A percentile compares a stretch with the other conserved stretches of the same genome.
Evolutionary conservation across 2,329 filamentous ascomycete genomes (phyloP).

Genomic region (Sporothrix schenckii): DNA sequence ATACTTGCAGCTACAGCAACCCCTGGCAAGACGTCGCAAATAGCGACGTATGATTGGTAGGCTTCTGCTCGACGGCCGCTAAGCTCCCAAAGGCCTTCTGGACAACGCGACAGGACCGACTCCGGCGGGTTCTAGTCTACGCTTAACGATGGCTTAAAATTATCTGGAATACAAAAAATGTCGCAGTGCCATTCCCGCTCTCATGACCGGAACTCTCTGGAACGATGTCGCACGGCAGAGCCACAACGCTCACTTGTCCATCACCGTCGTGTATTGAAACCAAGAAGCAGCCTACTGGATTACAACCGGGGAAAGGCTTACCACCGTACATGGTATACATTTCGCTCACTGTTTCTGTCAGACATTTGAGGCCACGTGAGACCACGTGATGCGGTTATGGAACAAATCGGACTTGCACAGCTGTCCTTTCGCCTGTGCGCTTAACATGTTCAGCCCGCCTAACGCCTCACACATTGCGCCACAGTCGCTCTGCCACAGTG

Average conservation of each 20-base stretch:
- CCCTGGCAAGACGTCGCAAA: constrained; percentile 18
- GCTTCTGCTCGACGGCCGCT: not conserved
- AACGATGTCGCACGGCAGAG: constrained; percentile 15
- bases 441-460: not conserved
- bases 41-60: constrained; percentile 15
- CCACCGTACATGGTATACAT: not conserved
- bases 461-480: not conserved
- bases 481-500: constrained; percentile 12
- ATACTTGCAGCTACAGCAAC: constrained; percentile 25
- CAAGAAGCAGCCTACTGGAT: not conserved
- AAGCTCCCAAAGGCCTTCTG: constrained; percentile 21
- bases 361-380: not conserved
- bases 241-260: not conserved
- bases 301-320: not conserved
- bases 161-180: constrained; percentile 1
- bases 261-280: not conserved
- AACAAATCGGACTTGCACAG: constrained; percentile 1
- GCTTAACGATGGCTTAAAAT: constrained; percentile 27
- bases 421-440: constrained; percentile 19
- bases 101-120: constrained; percentile 24
- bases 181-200: constrained; percentile 18
- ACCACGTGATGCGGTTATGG: not conserved
- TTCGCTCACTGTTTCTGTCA: no score
- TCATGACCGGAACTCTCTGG: constrained; percentile 1
- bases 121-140: constrained; percentile 18